Percentiles rank a stretch among this genome's conserved stretches.
These are phyloP conservation scores for Lepidopterella palustris DNA, from an alignment of 495 filamentous ascomycete species.

Conservation along the genomic window DNA sequence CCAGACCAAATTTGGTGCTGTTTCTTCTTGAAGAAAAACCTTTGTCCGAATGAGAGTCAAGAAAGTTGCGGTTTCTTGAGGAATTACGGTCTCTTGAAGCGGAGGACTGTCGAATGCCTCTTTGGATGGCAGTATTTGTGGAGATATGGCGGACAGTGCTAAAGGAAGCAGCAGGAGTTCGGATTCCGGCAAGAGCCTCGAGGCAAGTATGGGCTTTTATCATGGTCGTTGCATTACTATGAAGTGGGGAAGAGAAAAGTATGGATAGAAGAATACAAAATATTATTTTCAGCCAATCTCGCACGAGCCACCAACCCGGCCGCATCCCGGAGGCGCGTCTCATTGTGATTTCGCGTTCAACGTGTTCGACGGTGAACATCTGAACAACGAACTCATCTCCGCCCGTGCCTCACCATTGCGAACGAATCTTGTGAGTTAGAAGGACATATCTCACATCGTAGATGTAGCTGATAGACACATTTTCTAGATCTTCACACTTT, in stretches of 20 bases:
- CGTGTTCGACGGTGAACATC: not conserved
- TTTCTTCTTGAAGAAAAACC: not conserved
- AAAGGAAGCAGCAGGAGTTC: not conserved
- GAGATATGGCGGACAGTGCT: slow-evolving; percentile 41
- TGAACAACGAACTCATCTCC: not conserved
- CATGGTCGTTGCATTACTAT: slow-evolving; percentile 2
- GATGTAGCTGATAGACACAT: too few relatives aligned
- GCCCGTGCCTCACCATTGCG: not conserved
- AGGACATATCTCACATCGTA: not conserved
- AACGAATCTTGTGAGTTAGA: not conserved
- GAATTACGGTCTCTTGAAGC: too few relatives aligned
- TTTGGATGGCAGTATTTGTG: slow-evolving; percentile 50
- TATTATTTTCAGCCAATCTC: not conserved
- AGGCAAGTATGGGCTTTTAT: not conserved
- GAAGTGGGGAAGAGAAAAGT: not conserved
- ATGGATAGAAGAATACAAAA: not conserved
- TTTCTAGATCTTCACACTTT: too few relatives aligned
- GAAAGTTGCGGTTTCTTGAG: too few relatives aligned
- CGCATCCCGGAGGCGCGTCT: not conserved
- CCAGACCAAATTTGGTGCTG: not conserved
- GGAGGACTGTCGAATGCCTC: slow-evolving; percentile 44
- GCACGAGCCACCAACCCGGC: not conserved
- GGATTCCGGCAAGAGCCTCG: not conserved
- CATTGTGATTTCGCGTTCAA: not conserved
- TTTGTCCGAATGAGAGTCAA: too few relatives aligned